Evolutionary conservation across 495 filamentous ascomycete genomes (phyloP), one percentile per base, ranked within the genome.

Genomic region (Neurospora sp.): DNA sequence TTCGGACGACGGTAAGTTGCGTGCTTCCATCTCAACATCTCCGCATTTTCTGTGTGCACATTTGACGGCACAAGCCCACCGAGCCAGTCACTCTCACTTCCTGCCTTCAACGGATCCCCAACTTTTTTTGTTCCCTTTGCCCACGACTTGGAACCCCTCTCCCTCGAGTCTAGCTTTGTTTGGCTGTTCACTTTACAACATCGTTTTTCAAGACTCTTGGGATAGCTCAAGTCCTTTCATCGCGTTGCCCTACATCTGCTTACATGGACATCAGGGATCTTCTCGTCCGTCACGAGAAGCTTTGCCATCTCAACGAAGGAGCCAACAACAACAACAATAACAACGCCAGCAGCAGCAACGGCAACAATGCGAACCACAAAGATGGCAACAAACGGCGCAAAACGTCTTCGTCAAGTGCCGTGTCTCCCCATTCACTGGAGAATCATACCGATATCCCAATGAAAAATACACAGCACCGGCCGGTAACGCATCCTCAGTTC

Each of bases 201-300:
- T 39, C 42, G 31, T 31, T 35, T 45, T 37, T 22, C 35, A 71
- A 7, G 44, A 27, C 70, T 37, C 27, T 37, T 16, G 12, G 14
- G 53, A 65, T 17, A 72, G 27, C 39, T 10, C 40, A 38, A 68
- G 42, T 70, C 9, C 69, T 69, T 65, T 39, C 65, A 69, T 35
- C n/a, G 27, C 59, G n/a, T 48, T 31, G n/a, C 22, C 40, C 35
- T 76, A 76, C 78, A 76, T 75, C 84, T 80, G 81, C 81, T 86
- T 84, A 83, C 79, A 83, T 85, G 84, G 81, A 84, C 82, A 86
- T 88, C 81, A 91, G 90, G 78, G 90, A 92, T 79, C 86, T 91
- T 61, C 85, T 92, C 78, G 88, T 90, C 77, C 88, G 90, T 77
- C 90, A 92, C 84, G 88, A 91, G 81, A 90, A 90, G 82, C 86